Evolutionary conservation across 805 yeast species (phyloP).

Genomic region (Ogataea nitratoaversa): DNA sequence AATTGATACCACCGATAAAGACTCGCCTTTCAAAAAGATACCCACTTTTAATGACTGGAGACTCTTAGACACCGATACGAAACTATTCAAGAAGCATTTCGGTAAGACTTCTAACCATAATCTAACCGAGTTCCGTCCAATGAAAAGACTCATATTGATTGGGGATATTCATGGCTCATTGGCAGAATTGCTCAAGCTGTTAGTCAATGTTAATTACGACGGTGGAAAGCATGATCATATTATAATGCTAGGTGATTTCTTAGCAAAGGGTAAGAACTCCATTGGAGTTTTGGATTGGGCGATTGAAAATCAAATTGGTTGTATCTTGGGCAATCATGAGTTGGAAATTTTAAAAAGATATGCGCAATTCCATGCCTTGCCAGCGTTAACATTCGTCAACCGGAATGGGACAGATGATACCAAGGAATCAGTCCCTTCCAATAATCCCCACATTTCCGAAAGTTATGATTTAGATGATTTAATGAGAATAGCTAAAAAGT

Average conservation of each 20-base stretch:
- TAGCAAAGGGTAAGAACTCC: constrained; percentile 80
- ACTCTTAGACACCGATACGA: constrained; percentile 11
- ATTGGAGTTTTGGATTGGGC: constrained; percentile 63
- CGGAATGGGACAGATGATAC: constrained; percentile 10
- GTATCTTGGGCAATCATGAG: constrained; percentile 90
- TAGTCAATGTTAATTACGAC: constrained; percentile 47
- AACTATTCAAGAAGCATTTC: constrained; percentile 20
- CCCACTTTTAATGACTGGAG: constrained; percentile 23
- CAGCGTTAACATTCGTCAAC: constrained; percentile 18
- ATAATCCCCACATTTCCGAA: constrained; percentile 13
- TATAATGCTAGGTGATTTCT: constrained; percentile 77
- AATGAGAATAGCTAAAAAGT: constrained; percentile 45
- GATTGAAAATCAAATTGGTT: constrained; percentile 53
- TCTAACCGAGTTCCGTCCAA: constrained; percentile 9
- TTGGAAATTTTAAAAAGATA: constrained; percentile 63
- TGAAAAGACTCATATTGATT: constrained; percentile 56
- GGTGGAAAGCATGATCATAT: constrained; percentile 47
- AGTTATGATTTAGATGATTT: constrained; percentile 33
- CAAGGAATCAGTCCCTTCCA: constrained; percentile 3
- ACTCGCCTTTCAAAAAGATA: constrained; percentile 24
- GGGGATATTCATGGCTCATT: constrained; percentile 90
- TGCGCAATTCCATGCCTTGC: constrained; percentile 52
- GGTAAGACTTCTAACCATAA: constrained; percentile 5
- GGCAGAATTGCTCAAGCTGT: constrained; percentile 47
- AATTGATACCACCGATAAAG: constrained; percentile 10